These are phyloP conservation scores for Parietaria judaica DNA, from an alignment of 306 rosid species.

Conservation along the genomic window DNA sequence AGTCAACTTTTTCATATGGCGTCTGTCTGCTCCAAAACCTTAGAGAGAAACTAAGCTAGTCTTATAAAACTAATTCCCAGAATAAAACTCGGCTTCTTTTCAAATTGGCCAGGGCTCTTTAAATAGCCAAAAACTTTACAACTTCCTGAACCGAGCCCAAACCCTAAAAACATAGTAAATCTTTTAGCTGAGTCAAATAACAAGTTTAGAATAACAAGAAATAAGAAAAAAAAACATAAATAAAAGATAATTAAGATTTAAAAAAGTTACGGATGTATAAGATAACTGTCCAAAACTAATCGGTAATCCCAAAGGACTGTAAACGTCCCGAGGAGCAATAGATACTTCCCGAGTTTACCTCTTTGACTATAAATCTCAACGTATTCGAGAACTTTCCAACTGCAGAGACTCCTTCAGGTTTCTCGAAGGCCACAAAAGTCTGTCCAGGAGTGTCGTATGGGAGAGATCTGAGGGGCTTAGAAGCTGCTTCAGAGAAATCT, in stretches of 20 bases:
- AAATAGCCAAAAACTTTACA: no score
- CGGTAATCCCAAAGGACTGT: not conserved
- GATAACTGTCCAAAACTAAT: no score
- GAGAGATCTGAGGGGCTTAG: constrained; percentile 84
- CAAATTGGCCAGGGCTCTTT: no score
- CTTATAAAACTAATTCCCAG: no score
- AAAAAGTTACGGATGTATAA: no score
- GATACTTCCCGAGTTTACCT: constrained; percentile 44
- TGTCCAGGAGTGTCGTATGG: constrained; percentile 95
- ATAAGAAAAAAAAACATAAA: not conserved
- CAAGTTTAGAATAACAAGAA: not conserved
- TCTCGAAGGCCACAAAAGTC: constrained; percentile 84
- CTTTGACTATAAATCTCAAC: constrained; percentile 79
- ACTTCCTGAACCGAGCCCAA: no score
- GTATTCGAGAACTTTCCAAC: constrained; percentile 78
- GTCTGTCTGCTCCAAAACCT: no score
- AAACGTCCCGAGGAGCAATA: not conserved
- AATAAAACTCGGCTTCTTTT: no score
- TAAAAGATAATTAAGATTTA: not conserved
- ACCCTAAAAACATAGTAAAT: no score
- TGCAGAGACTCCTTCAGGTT: constrained; percentile 65
- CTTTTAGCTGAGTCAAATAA: no score
- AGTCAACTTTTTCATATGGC: no score
- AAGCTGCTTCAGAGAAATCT: constrained; percentile 61
- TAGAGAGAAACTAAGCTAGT: no score